These are phyloP conservation scores for Artemisia annua DNA, from an alignment of 129 eudicot genomes.

Conservation along the genomic window DNA sequence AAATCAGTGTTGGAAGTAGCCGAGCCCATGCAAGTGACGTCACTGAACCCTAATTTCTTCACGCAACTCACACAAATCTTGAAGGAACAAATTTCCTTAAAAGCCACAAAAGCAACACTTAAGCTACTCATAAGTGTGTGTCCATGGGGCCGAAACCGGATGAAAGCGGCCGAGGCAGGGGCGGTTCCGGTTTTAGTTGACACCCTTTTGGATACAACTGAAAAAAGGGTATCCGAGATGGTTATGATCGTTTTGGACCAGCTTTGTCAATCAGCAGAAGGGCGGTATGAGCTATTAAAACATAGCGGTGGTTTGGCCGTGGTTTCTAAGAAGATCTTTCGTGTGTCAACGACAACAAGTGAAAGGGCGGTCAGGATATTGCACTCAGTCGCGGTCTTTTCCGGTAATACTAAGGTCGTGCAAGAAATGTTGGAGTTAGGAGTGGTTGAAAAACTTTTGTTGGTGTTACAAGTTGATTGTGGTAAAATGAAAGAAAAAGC, in stretches of 20 bases:
- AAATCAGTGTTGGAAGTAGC: slow-evolving; percentile 53
- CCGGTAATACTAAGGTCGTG: slow-evolving; percentile 41
- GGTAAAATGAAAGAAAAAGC: slow-evolving; percentile 65
- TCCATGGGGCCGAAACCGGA: slow-evolving; percentile 63
- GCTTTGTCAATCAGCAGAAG: slow-evolving; percentile 67
- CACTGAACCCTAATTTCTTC: slow-evolving; percentile 37
- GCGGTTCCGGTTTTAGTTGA: slow-evolving; percentile 44
- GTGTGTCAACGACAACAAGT: slow-evolving; percentile 51
- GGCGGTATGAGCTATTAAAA: slow-evolving; percentile 54
- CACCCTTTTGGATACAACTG: slow-evolving; percentile 42
- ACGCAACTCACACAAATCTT: slow-evolving; percentile 37
- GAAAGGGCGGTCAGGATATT: slow-evolving; percentile 59
- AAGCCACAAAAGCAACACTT: slow-evolving; percentile 53
- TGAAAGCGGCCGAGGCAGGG: slow-evolving; percentile 51
- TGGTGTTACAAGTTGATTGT: slow-evolving; percentile 64
- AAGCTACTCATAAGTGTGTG: slow-evolving; percentile 40
- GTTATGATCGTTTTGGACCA: slow-evolving; percentile 39
- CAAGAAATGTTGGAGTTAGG: slow-evolving; percentile 68
- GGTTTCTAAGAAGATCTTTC: slow-evolving; percentile 65
- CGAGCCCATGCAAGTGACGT: slow-evolving; percentile 44
- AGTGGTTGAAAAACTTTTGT: slow-evolving; percentile 49
- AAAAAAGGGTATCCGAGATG: slow-evolving; percentile 52
- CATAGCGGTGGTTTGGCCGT: slow-evolving; percentile 69
- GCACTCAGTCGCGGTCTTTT: slow-evolving; percentile 44
- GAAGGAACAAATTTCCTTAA: slow-evolving; percentile 45